Evolutionary conservation across 768 basidiomycete species (phyloP).

Genomic region (Hemileccinum rubropunctum): DNA sequence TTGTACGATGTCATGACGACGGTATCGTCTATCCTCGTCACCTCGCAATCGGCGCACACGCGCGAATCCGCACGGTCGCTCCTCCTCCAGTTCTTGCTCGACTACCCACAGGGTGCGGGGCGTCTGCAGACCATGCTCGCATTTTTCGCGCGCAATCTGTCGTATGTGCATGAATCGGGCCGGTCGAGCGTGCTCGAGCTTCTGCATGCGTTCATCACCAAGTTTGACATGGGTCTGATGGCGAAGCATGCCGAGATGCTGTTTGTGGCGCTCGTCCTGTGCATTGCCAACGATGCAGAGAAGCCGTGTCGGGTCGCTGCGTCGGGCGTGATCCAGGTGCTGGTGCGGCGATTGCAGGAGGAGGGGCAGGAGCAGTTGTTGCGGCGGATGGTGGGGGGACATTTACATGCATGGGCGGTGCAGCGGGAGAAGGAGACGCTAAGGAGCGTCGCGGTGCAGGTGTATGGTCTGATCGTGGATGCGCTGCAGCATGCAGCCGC

Average conservation of each 20-base stretch:
- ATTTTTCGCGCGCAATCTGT: conserved; percentile 89
- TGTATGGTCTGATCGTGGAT: conserved; percentile 81
- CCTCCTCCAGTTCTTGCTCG: conserved; percentile 90
- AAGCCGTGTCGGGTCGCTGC: conserved; percentile 88
- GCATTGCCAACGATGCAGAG: conserved; percentile 91
- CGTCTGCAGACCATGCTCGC: conserved; percentile 85
- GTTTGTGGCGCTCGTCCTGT: conserved; percentile 90
- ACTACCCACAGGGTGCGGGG: conserved; percentile 95
- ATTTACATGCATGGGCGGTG: conserved; percentile 77
- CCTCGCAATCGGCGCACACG: conserved; percentile 85
- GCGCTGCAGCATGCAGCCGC: conserved; percentile 48
- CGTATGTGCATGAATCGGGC: conserved; percentile 88
- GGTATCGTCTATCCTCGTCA: conserved; percentile 89
- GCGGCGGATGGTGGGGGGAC: conserved; percentile 55
- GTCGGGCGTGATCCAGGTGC: conserved; percentile 72
- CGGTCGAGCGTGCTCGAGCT: conserved; percentile 93
- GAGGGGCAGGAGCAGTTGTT: conserved; percentile 51
- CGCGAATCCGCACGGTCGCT: conserved; percentile 90
- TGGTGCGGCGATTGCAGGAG: conserved; percentile 67
- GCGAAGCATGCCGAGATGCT: conserved; percentile 83
- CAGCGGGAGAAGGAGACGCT: conserved; percentile 61
- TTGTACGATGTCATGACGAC: conserved; percentile 97
- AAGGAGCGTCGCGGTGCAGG: conserved; percentile 71
- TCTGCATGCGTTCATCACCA: conserved; percentile 76
- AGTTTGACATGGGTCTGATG: conserved; percentile 75